Base-by-base conservation (phyloP, 345 rosid species). In the Eucalyptus urophylla region DNA sequence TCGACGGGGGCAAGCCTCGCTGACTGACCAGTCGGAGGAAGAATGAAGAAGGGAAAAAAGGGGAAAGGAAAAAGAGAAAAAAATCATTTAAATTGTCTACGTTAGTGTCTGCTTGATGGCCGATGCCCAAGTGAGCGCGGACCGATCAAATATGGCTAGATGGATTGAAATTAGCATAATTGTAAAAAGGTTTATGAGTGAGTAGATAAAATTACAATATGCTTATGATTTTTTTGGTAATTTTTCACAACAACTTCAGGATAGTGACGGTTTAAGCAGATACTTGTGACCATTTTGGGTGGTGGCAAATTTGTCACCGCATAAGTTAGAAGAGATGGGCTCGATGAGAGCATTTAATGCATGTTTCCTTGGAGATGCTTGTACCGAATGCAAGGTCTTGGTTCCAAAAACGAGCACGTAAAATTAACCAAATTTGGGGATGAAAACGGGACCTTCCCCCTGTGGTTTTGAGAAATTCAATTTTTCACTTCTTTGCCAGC, bases 21-120 rank as follows among this genome's bases (percentile, higher is more conserved):
- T 19, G 1, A 53, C 5, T 19, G 1, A 53, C 56, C 1, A 53
- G 5, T 4, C 1, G 7, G 10, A 53, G 24, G 10, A 53, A 53
- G 24, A 53, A 53, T 53, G 24, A 53, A 7, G 56, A 53, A 53
- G 24, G 56, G 56, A 19, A 53, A 53, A 51, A 3, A 3, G 51
- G 19, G 24, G 9, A 3, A 53, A 19, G 10, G 1, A 17, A 53
- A 53, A 53, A 19, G 10, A 19, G 4, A 19, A 8, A 53, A 49
- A 53, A 53, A 53, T 53, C 24, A 53, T 53, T 53, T 1, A 53
- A 19, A 53, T 53, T 53, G 10, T 53, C 5, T 53, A 53, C 1
- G 24, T 8, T 0, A 53, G 0, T 8, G 58, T 53, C 2, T 0
- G 1, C 0, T 53, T 2, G 58, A 53, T 53, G 58, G 58, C 11